phyloP scores from a whole-genome alignment of 2,329 filamentous ascomycete genomes.

The Metarhizium sp. region DNA sequence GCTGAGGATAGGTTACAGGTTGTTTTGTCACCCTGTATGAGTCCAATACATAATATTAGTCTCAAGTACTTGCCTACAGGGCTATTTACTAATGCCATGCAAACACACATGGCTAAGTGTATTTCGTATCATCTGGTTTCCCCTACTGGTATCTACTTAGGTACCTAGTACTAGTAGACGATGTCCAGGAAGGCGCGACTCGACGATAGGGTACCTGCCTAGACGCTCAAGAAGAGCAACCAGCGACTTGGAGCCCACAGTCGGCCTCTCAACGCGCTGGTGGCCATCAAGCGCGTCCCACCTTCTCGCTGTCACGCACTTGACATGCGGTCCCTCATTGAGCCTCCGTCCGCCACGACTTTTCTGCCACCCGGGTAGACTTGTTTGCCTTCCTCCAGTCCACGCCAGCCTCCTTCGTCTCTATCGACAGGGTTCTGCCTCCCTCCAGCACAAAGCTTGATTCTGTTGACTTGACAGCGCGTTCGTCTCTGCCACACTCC shows the following conservation, averaged over 20 bases:
- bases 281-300: constrained; percentile 18
- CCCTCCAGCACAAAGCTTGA: not conserved
- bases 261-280: constrained; percentile 21
- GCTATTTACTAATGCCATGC: no score
- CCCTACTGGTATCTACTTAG: not conserved
- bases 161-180: not conserved
- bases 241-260: not conserved
- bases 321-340: not conserved
- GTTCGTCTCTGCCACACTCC: not conserved
- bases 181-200: no score
- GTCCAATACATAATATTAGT: no score
- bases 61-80: no score
- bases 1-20: no score
- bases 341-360: not conserved
- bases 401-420: not conserved
- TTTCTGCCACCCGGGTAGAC: not conserved
- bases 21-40: no score
- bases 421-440: not conserved
- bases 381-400: not conserved
- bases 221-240: not conserved
- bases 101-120: no score
- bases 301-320: not conserved
- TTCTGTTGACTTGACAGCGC: not conserved
- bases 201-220: no score
- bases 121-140: no score